These are phyloP conservation scores for Euryodendron excelsum DNA, from an alignment of 148 eudicot genomes.

Conservation along the genomic window DNA sequence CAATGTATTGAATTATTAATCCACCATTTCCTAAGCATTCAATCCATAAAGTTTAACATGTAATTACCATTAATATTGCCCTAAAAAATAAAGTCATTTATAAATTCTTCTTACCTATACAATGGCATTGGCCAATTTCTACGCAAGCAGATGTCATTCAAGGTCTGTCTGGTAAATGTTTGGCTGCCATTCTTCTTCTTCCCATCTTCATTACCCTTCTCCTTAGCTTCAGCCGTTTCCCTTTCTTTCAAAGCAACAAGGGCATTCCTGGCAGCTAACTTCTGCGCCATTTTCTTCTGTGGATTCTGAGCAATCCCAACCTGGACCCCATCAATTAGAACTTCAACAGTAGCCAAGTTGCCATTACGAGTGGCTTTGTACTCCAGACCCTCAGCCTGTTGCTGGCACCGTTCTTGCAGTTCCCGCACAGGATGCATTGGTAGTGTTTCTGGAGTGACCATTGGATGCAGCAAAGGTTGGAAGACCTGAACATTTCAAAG, in stretches of 20 bases:
- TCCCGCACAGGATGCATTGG: slow-evolving; percentile 99
- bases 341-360: slow-evolving; percentile 92
- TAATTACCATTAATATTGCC: neutral
- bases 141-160: slow-evolving; percentile 93
- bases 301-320: slow-evolving; percentile 87
- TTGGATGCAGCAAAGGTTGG: slow-evolving; percentile 89
- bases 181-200: slow-evolving; percentile 68
- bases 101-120: slow-evolving; percentile 52
- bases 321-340: slow-evolving; percentile 82
- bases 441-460: slow-evolving; percentile 98
- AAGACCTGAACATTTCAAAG: slow-evolving; percentile 52
- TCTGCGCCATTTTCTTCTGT: slow-evolving; percentile 99
- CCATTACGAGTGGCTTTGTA: slow-evolving; percentile 86
- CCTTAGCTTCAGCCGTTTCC: slow-evolving; percentile 63
- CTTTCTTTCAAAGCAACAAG: slow-evolving; percentile 72
- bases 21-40: neutral
- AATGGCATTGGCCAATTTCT: slow-evolving; percentile 99
- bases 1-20: neutral
- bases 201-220: slow-evolving; percentile 48
- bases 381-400: slow-evolving; percentile 94
- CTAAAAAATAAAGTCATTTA: neutral
- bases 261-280: slow-evolving; percentile 94
- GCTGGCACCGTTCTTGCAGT: slow-evolving; percentile 97
- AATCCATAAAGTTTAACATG: neutral
- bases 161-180: slow-evolving; percentile 88